Evolutionary conservation across 176 grass and related monocot genomes (phyloP), one percentile per base, ranked within the genome.

Genomic region (Triticum dicoccoides): DNA sequence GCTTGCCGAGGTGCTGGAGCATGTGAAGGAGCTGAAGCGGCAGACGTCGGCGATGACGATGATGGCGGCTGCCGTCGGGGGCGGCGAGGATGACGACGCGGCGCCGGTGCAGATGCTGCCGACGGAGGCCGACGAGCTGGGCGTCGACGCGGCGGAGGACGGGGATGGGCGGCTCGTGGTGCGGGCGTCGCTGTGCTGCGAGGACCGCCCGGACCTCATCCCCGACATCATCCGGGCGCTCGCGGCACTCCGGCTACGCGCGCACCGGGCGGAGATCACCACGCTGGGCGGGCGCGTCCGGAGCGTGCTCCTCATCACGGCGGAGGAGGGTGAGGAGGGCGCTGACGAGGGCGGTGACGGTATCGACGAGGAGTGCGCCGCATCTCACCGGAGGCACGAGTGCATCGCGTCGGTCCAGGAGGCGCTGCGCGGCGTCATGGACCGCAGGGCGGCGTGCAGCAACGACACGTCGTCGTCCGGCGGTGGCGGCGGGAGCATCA

Each of bases 11-110:
- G 97, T 99, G 76, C 91, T 99, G 75, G 94, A 97, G 81, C 92
- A 99, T 69, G 92, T 99, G 39, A 99, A 99, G 84, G 97, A 99
- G 78, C 89, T 99, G 80, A 99, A 99, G 77, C 94, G 94, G 47
- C 97, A 97, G 89, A 94, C 94, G 15, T 87, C 92, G 42, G 88
- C 94, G 63, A 90, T 96, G 81, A 87, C 94, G 62, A 91, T 90
- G 81, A 89, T 32, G 23, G 90, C 88, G 1, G 76, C 77, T 1
- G 72, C 76, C 3, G 61, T 56, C 1, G 13, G 7, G 3, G 76
- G 3, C 1, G 69, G 30, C 11, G 77, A 63, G 0, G 80, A 67
- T 0, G 58, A 23, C 0, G 21, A 4, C 1, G 65, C 32, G 1
- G 88, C 65, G 65, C 42, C 80, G 24, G 56, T 27, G 11, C 89